A percentile compares a stretch with the other conserved stretches of the same genome.
Conservation (phyloP, 1,284 basidiomycete genomes). For the Cryptococcus sp. region DNA sequence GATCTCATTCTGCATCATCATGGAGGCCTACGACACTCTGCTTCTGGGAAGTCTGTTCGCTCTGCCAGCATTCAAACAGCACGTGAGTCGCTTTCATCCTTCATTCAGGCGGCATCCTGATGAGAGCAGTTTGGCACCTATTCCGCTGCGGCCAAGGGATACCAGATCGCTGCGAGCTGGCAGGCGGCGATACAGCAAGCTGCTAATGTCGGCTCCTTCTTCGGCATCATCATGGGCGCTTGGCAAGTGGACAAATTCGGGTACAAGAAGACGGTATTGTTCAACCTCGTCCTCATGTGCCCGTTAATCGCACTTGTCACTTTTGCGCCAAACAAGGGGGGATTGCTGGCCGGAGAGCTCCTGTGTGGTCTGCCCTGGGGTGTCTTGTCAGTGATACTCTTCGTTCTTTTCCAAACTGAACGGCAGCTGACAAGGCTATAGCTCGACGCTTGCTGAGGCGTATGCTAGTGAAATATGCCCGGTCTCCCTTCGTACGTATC, state of each 20-base stretch:
- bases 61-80: slow-evolving; percentile 26
- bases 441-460: slow-evolving; percentile 50
- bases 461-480: slow-evolving; percentile 58
- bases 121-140: slow-evolving; percentile 9
- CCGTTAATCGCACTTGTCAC: slow-evolving; percentile 34
- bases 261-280: slow-evolving; percentile 23
- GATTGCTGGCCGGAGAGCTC: slow-evolving; percentile 40
- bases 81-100: not conserved
- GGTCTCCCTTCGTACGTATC: slow-evolving; percentile 9
- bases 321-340: slow-evolving; percentile 44
- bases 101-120: not conserved
- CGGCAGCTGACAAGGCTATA: no score
- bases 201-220: slow-evolving; percentile 11
- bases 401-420: not conserved
- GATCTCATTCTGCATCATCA: slow-evolving; percentile 36
- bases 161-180: slow-evolving; percentile 27
- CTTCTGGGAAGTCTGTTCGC: slow-evolving; percentile 17
- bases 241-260: slow-evolving; percentile 28
- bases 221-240: slow-evolving; percentile 24
- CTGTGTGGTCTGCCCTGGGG: slow-evolving; percentile 53
- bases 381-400: slow-evolving; percentile 30
- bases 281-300: slow-evolving; percentile 33
- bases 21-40: slow-evolving; percentile 25
- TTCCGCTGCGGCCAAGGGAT: slow-evolving; percentile 8
- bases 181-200: slow-evolving; percentile 18